Conservation (phyloP, 257 asterid genomes). For the Ligustrum vulgare region DNA sequence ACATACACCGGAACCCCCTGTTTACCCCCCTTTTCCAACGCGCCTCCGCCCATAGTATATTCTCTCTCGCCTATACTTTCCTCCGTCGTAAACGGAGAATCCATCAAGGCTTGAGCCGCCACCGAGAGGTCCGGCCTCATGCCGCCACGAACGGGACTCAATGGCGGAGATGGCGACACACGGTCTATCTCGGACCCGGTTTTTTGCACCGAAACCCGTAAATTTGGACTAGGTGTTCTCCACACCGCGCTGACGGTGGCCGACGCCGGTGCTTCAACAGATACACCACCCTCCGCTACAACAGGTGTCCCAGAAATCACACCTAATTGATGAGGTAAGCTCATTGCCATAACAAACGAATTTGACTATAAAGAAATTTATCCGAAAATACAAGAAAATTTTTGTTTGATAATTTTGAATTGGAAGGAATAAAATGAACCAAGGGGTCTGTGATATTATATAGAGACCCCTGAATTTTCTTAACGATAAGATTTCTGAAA, state of each 20-base stretch:
- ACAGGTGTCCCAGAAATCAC: conserved; percentile 62
- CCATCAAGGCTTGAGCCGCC: conserved; percentile 81
- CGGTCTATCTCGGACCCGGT: conserved; percentile 47
- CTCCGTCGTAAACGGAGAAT: conserved; percentile 20
- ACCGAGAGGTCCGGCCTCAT: conserved; percentile 61
- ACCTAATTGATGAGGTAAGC: conserved; percentile 80
- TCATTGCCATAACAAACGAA: conserved; percentile 69
- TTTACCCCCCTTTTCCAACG: conserved; percentile 26
- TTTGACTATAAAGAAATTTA: background rate
- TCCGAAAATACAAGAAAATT: background rate
- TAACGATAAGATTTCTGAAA: conserved; percentile 36
- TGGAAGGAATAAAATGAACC: background rate
- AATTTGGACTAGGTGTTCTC: conserved; percentile 48
- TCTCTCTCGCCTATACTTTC: conserved; percentile 26
- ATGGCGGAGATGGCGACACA: conserved; percentile 80
- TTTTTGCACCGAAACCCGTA: conserved; percentile 52
- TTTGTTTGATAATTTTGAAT: background rate
- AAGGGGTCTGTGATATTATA: background rate
- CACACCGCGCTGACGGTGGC: conserved; percentile 60
- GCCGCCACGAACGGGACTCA: conserved; percentile 62
- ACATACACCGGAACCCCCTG: conserved; percentile 90
- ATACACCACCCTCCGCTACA: conserved; percentile 37
- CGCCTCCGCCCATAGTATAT: conserved; percentile 23
- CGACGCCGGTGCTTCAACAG: conserved; percentile 46
- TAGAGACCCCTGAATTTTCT: conserved; percentile 5